phyloP scores from a whole-genome alignment of 768 basidiomycete species.

The Lepiota venenata region DNA sequence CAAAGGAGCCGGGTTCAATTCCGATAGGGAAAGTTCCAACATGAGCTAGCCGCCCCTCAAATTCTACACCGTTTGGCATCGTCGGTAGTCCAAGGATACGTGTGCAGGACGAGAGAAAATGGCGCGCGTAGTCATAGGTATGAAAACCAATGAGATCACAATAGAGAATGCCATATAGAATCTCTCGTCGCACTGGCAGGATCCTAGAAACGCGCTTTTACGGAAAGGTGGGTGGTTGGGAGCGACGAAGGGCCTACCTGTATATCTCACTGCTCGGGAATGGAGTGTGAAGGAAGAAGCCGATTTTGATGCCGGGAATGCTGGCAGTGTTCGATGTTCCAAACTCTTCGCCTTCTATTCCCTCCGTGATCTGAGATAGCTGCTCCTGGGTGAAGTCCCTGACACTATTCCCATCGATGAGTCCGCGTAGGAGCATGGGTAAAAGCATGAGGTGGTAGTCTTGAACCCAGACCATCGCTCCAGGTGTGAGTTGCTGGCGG shows the following conservation, averaged over 20 bases:
- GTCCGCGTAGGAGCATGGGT: constrained; percentile 88
- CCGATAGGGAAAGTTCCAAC: constrained; percentile 99
- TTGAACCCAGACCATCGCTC: constrained; percentile 99
- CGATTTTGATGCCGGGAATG: constrained; percentile 82
- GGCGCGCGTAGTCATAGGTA: constrained; percentile 99
- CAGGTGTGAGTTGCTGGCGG: constrained; percentile 70
- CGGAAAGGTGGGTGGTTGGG: constrained; percentile 2
- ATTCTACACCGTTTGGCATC: constrained; percentile 97
- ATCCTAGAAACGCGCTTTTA: constrained; percentile 51
- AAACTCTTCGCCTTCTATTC: constrained; percentile 51
- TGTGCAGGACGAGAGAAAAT: constrained; percentile 98
- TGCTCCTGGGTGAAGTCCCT: constrained; percentile 60
- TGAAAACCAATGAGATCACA: constrained; percentile 99
- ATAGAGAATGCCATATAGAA: constrained; percentile 92
- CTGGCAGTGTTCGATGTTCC: constrained; percentile 26
- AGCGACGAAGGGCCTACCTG: constrained; percentile 50
- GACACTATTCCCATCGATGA: constrained; percentile 70
- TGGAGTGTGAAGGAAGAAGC: constrained; percentile 97
- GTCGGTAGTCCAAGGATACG: constrained; percentile 93
- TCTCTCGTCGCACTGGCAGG: constrained; percentile 94
- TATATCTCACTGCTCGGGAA: constrained; percentile 99
- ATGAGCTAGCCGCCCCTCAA: constrained; percentile 91
- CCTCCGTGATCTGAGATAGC: constrained; percentile 69
- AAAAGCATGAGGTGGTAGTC: constrained; percentile 98
- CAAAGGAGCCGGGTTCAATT: constrained; percentile 92